These are phyloP conservation scores for Colletotrichum aenigma DNA, from an alignment of 2,329 filamentous ascomycete species.

Conservation along the genomic window DNA sequence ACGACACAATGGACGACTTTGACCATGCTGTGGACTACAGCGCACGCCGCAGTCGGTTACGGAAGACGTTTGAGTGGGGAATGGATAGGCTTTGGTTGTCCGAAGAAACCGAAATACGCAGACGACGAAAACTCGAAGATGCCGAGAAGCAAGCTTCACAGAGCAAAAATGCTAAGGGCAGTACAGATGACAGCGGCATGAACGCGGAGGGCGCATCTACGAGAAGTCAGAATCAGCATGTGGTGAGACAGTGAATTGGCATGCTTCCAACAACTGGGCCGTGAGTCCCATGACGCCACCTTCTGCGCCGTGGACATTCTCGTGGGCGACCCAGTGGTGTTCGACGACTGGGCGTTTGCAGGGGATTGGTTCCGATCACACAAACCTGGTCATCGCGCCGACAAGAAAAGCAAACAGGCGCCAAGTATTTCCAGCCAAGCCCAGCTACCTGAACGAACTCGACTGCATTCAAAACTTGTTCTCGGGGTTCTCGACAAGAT, in stretches of 20 bases:
- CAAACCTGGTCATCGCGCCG: accelerated
- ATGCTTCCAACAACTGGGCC: background rate
- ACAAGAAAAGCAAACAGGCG: background rate
- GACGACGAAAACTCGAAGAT: accelerated
- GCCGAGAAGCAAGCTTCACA: too few species aligned
- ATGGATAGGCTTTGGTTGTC: background rate
- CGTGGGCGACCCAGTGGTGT: background rate
- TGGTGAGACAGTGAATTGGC: background rate
- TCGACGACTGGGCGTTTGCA: background rate
- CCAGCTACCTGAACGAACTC: background rate
- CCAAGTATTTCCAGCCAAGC: background rate
- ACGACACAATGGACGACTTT: background rate
- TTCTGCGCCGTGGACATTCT: background rate
- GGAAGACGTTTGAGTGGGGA: background rate
- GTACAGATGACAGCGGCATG: too few species aligned
- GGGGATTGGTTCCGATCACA: background rate
- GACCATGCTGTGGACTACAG: background rate
- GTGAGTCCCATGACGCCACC: accelerated
- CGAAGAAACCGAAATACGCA: background rate
- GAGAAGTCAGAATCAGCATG: accelerated
- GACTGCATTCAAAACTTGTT: background rate
- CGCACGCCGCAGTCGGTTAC: background rate
- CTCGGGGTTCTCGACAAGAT: background rate
- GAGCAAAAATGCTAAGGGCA: accelerated
- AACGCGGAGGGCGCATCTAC: too few species aligned